phyloP scores from a whole-genome alignment of 768 basidiomycete genomes.

The Polyporus arcularius region DNA sequence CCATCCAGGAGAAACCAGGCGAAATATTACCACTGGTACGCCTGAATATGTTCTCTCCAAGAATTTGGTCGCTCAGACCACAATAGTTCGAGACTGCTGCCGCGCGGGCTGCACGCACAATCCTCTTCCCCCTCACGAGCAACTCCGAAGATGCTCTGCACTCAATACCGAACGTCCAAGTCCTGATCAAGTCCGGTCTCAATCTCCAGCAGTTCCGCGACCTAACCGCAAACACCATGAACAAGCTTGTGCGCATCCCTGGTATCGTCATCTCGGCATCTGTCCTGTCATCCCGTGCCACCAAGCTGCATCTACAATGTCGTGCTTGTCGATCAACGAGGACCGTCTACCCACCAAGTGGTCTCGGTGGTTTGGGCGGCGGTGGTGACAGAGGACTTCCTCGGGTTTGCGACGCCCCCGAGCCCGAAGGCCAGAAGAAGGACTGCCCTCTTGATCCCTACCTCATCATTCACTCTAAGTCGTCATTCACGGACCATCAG shows the following conservation, averaged over 20 bases:
- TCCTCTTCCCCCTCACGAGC: conserved; percentile 78
- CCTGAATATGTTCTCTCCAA: conserved; percentile 1
- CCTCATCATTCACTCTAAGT: conserved; percentile 92
- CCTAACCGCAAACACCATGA: conserved; percentile 91
- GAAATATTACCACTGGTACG: conserved; percentile 86
- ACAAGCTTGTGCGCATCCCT: conserved; percentile 93
- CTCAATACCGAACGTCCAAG: conserved; percentile 74
- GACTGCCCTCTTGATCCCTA: conserved; percentile 97
- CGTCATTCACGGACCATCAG: conserved; percentile 93
- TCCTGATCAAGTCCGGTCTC: conserved; percentile 85
- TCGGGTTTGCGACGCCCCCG: conserved; percentile 81
- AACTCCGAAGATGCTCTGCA: conserved; percentile 46
- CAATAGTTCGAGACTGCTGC: conserved; percentile 89
- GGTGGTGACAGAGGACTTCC: conserved; percentile 87
- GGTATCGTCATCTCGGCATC: conserved; percentile 99
- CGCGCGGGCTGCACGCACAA: conserved; percentile 77
- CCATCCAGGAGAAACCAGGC: conserved; percentile 84
- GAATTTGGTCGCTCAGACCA: not conserved
- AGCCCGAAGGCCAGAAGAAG: conserved; percentile 82
- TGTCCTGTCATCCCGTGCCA: conserved; percentile 89
- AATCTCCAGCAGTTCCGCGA: conserved; percentile 95
- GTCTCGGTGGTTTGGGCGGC: conserved; percentile 84
- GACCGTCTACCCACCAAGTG: conserved; percentile 72
- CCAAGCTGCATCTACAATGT: conserved; percentile 90
- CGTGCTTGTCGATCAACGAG: conserved; percentile 85